Base-by-base conservation (phyloP, 768 basidiomycete genomes). In the Gloeopeniophorella convolvens region DNA sequence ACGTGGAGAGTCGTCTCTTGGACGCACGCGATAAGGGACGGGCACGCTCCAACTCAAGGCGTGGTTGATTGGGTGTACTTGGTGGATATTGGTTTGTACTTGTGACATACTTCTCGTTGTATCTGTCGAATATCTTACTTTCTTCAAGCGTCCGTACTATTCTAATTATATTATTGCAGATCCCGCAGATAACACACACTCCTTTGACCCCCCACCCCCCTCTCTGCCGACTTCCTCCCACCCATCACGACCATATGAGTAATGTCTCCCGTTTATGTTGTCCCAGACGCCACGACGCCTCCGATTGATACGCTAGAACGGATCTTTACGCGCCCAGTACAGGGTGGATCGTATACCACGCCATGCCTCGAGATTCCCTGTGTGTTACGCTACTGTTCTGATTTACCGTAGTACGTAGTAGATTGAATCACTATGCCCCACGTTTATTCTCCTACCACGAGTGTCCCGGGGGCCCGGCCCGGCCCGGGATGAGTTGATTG, bases 31-130 rank as follows among this genome's bases (percentile, higher is more conserved):
- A 60, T n/a, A 56, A 54, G 33, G 34, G 51, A 13, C 57, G 66
- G 50, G 51, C 60, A 39, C 60, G 65, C 30, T 30, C 51, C 30
- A 28, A 45, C 15, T 60, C 63, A 35, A 55, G 61, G 23, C 62
- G 63, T 24, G 20, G 32, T 41, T 54, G 36, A 45, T 35, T 33
- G 9, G 13, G 30, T 13, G 15, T 28, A 7, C 27, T 16, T 34
- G 41, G 10, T 16, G 20, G 9, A 24, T 15, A 16, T 24, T 26
- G 39, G 35, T 28, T 48, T 48, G 40, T 42, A 42, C 23, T 31
- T 45, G 35, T 28, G 50, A n/a, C 33, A 27, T 41, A 26, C 37
- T 32, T 35, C 18, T 26, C 13, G 31, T 35, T 57, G 40, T 34
- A 40, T 57, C 18, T 48, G 23, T 37, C 36, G 34, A 33, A 53